Conservation (phyloP, 176 grass and related monocot species). For the Musa beccarii region DNA sequence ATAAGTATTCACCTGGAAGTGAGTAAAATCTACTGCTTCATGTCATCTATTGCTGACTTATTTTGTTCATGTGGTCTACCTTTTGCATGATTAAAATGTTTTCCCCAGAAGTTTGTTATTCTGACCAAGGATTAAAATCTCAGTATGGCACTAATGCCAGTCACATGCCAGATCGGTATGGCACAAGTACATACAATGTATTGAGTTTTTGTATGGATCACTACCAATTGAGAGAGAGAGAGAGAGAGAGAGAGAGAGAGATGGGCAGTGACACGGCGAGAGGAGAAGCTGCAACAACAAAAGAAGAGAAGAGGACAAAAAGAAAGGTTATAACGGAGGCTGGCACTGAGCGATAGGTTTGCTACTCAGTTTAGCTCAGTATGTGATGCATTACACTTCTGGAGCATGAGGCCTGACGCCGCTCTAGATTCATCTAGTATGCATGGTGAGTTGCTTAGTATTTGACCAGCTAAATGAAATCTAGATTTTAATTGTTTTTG, state of each 20-base stretch:
- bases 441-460: slow-evolving; percentile 52
- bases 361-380: slow-evolving; percentile 10
- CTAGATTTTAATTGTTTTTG: not conserved
- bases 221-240: no score
- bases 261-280: no score
- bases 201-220: no score
- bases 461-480: not conserved
- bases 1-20: not conserved
- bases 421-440: slow-evolving; percentile 67
- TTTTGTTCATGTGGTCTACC: not conserved
- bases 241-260: no score
- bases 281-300: no score
- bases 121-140: slow-evolving; percentile 27
- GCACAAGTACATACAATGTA: no score
- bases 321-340: no score
- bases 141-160: no score
- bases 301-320: no score
- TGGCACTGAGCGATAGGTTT: no score
- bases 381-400: slow-evolving; percentile 96
- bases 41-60: not conserved
- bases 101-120: not conserved
- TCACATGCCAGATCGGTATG: no score
- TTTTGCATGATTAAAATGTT: not conserved
- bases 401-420: slow-evolving; percentile 94
- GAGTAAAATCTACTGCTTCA: not conserved